A percentile compares a stretch with the other conserved stretches of the same genome.
Conservation (phyloP, 139 green algal species). For the Zygnema cylindricum region DNA sequence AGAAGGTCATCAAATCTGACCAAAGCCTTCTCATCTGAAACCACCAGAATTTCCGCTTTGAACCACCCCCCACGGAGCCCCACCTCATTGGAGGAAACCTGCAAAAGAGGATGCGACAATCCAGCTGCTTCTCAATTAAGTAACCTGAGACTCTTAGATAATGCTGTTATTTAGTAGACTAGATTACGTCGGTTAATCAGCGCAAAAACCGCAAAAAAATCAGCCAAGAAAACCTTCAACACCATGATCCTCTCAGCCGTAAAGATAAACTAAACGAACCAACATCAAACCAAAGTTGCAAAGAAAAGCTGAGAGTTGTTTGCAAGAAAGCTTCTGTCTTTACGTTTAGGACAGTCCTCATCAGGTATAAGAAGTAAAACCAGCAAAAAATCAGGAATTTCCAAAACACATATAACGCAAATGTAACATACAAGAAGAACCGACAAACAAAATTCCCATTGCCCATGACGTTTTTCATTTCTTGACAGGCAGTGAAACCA, state of each 20-base stretch:
- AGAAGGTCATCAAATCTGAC: background rate
- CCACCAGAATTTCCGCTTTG: background rate
- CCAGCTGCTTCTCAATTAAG: background rate
- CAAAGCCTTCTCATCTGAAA: background rate
- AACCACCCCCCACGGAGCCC: background rate
- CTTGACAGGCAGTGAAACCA: too few relatives aligned
- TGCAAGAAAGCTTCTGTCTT: too few relatives aligned
- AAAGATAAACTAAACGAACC: background rate
- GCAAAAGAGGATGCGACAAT: background rate
- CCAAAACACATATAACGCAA: too few relatives aligned
- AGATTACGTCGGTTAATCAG: background rate
- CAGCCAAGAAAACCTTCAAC: background rate
- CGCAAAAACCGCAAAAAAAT: too few relatives aligned
- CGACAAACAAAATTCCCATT: too few relatives aligned
- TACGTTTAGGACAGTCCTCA: too few relatives aligned
- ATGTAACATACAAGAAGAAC: too few relatives aligned
- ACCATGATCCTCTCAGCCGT: background rate
- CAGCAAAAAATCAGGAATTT: too few relatives aligned
- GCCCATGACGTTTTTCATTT: too few relatives aligned
- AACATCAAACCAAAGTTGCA: background rate
- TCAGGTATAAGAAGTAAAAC: too few relatives aligned
- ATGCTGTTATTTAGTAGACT: background rate
- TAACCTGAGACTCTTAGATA: background rate
- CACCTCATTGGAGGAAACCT: background rate
- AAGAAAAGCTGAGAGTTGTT: too few relatives aligned